Conservation (phyloP, 768 basidiomycete genomes). For the Tricholoma bakamatsutake region DNA sequence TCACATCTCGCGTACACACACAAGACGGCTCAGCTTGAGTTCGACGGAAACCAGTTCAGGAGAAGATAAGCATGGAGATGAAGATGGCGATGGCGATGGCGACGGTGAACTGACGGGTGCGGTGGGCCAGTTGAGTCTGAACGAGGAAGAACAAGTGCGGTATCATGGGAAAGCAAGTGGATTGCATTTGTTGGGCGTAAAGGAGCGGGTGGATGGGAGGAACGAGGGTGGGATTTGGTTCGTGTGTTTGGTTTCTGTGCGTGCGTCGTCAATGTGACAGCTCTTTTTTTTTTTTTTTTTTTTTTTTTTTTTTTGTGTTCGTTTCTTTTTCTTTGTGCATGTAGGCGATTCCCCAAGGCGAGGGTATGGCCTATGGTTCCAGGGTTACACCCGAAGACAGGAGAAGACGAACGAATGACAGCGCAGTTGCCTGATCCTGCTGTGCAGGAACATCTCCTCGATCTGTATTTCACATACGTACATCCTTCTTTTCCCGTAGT, state of each 20-base stretch:
- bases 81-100: conserved; percentile 9
- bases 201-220: conserved; percentile 54
- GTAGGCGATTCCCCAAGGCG: conserved; percentile 78
- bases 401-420: conserved; percentile 29
- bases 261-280: not conserved
- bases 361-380: conserved; percentile 79
- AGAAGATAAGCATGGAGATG: not conserved
- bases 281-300: too few relatives aligned
- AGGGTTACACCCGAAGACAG: conserved; percentile 10
- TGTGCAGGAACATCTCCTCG: conserved; percentile 63
- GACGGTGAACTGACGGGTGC: conserved; percentile 54
- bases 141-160: conserved; percentile 81
- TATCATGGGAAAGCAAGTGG: conserved; percentile 87
- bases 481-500: conserved; percentile 76
- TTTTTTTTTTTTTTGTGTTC: conserved; percentile 1
- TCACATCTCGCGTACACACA: not conserved
- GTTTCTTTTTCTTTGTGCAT: too few relatives aligned
- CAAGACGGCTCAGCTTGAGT: conserved; percentile 8
- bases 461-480: conserved; percentile 77
- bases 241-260: conserved; percentile 18
- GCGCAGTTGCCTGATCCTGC: conserved; percentile 48
- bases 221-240: conserved; percentile 77
- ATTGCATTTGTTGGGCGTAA: conserved; percentile 62
- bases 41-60: conserved; percentile 12
- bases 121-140: conserved; percentile 80